Conservation (phyloP, 495 filamentous ascomycete species). For the Aspergillus panamensis region DNA sequence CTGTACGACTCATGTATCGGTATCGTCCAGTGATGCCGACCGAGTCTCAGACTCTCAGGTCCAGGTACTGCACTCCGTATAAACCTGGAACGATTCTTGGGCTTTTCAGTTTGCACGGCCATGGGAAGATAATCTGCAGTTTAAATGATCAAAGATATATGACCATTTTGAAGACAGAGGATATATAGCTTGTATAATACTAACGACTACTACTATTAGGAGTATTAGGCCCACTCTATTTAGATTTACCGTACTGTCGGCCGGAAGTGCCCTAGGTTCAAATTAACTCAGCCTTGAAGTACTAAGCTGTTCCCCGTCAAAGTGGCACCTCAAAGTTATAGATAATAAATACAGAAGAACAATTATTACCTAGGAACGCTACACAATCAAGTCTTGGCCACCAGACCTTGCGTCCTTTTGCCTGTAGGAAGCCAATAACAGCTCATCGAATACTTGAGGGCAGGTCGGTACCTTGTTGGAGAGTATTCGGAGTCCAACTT, state of each 20-base stretch:
- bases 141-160: neutral
- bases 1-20: neutral
- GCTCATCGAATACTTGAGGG: neutral
- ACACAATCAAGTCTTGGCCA: neutral
- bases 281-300: neutral
- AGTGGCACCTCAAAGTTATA: neutral
- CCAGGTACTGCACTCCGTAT: neutral
- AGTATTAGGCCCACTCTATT: too few species aligned
- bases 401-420: neutral
- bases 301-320: neutral
- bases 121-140: neutral
- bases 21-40: neutral
- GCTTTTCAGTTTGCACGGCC: neutral
- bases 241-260: neutral
- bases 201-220: too few species aligned
- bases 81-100: neutral
- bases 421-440: neutral
- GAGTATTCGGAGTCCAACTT: neutral
- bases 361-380: neutral
- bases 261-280: neutral
- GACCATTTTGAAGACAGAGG: neutral
- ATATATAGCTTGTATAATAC: neutral
- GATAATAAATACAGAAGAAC: neutral
- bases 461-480: neutral
- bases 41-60: neutral